These are phyloP conservation scores for Infundibulicybe gibba DNA, from an alignment of 768 basidiomycete genomes.

Conservation along the genomic window DNA sequence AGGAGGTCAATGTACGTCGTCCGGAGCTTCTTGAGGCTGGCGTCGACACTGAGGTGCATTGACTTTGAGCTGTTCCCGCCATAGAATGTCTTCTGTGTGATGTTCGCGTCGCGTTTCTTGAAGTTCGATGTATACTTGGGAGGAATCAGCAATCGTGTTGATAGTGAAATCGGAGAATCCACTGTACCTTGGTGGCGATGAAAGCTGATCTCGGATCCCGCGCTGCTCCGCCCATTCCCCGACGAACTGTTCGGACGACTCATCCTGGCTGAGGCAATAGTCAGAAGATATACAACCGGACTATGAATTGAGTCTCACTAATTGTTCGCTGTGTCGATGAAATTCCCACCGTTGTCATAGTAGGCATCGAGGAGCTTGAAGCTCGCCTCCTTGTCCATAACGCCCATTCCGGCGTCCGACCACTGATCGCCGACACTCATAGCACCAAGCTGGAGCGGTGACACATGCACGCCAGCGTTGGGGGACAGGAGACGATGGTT, in stretches of 20 bases:
- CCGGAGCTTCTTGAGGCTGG: conserved; percentile 41
- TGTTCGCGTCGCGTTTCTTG: conserved; percentile 7
- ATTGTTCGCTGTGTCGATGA: conserved; percentile 13
- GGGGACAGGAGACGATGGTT: conserved; percentile 35
- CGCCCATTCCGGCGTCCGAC: conserved; percentile 19
- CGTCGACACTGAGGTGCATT: conserved; percentile 35
- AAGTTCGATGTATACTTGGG: conserved; percentile 11
- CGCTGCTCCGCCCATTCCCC: conserved; percentile 44
- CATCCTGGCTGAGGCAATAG: conserved; percentile 26
- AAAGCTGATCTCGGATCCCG: conserved; percentile 41
- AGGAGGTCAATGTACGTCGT: conserved; percentile 39
- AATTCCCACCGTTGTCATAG: conserved; percentile 11
- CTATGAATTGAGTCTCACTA: conserved; percentile 1
- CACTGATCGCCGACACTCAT: conserved; percentile 46
- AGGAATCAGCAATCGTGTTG: not conserved
- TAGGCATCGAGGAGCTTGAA: conserved; percentile 10
- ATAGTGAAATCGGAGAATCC: not conserved
- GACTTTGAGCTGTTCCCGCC: conserved; percentile 41
- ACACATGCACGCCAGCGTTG: conserved; percentile 40
- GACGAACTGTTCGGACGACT: conserved; percentile 38
- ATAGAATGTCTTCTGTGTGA: conserved; percentile 11
- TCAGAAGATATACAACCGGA: not conserved
- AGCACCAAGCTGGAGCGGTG: conserved; percentile 42
- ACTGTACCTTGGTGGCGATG: conserved; percentile 34
- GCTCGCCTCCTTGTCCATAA: conserved; percentile 19